phyloP scores from a whole-genome alignment of 2,329 filamentous ascomycete genomes.

The Ceratocystis ficicola region DNA sequence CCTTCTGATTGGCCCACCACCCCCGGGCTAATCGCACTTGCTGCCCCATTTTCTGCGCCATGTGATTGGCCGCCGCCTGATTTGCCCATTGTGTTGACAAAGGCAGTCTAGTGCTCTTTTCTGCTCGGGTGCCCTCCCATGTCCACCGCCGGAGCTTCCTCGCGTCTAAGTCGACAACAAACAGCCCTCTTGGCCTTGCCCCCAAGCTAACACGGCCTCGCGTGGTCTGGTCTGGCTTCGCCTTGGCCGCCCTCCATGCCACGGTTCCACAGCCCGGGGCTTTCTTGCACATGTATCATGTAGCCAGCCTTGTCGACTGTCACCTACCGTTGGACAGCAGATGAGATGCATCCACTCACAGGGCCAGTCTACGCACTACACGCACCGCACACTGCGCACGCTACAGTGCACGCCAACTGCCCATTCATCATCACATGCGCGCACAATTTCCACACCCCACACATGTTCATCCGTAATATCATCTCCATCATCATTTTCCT shows the following conservation, averaged over 20 bases:
- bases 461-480: too few relatives aligned
- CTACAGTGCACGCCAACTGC: not conserved
- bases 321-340: not conserved
- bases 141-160: not conserved
- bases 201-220: not conserved
- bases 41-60: not conserved
- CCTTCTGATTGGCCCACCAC: not conserved
- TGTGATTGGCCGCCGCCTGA: not conserved
- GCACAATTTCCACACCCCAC: not conserved
- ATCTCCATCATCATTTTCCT: too few relatives aligned
- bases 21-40: not conserved
- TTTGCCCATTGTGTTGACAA: constrained; percentile 5
- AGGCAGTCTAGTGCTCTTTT: constrained; percentile 6
- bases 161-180: not conserved
- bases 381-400: not conserved
- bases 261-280: not conserved
- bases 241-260: not conserved
- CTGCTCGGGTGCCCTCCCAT: too few relatives aligned
- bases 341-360: not conserved
- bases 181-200: not conserved
- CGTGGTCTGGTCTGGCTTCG: not conserved
- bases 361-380: not conserved
- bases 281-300: constrained; percentile 4
- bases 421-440: not conserved
- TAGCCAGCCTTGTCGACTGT: constrained; percentile 1